phyloP scores from a whole-genome alignment of 2,329 filamentous ascomycete genomes.

The Aspergillus carbonarius region DNA sequence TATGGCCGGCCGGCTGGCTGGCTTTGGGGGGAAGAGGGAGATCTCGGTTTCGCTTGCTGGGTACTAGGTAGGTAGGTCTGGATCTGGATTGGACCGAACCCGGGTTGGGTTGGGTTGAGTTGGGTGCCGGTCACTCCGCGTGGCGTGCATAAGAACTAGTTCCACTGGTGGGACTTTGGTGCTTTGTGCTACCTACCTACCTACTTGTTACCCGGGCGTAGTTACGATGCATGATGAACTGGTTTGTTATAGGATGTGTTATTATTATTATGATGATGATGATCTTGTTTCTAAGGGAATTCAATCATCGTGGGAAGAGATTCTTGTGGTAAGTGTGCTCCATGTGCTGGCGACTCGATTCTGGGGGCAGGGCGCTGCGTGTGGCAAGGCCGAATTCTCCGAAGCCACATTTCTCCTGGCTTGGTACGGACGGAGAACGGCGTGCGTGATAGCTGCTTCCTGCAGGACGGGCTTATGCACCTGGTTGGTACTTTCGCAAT shows the following conservation, averaged over 20 bases:
- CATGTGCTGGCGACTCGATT: too few species aligned
- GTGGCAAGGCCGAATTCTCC: not conserved
- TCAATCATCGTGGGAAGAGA: too few species aligned
- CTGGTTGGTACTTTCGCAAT: not conserved
- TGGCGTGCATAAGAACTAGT: not conserved
- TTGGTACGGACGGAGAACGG: not conserved
- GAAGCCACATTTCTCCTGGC: not conserved
- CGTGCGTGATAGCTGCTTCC: not conserved
- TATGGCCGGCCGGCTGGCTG: not conserved
- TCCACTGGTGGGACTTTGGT: not conserved
- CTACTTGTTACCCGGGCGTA: not conserved
- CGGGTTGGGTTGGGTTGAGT: not conserved
- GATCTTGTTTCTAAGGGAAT: too few species aligned
- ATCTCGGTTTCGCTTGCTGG: too few species aligned
- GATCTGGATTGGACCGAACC: too few species aligned
- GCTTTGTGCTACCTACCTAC: not conserved
- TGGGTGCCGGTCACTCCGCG: slow-evolving; percentile 1
- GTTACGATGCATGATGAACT: not conserved
- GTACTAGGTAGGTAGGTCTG: too few species aligned
- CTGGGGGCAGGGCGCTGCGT: too few species aligned
- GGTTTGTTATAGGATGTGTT: not conserved
- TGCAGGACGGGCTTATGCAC: not conserved
- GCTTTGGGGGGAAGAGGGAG: too few species aligned
- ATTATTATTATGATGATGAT: not conserved
- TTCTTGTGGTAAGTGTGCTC: too few species aligned